Conservation (phyloP, 2,329 filamentous ascomycete genomes). For the Madurella mycetomatis region DNA sequence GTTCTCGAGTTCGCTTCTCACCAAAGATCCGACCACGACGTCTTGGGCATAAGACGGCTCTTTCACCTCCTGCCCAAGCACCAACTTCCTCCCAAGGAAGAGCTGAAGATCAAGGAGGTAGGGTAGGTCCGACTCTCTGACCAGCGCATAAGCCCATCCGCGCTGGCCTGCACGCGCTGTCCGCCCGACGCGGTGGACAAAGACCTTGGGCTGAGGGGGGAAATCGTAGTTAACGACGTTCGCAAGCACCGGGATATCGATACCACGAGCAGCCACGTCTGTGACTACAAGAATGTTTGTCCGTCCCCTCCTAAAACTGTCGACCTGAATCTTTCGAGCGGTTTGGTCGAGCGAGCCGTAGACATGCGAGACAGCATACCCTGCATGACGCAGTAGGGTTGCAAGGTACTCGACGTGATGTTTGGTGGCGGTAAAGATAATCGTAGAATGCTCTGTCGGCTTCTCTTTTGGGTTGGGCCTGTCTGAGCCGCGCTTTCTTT, state of each 20-base stretch:
- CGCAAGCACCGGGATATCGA: conserved; percentile 91
- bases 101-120: conserved; percentile 93
- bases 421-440: conserved; percentile 91
- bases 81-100: conserved; percentile 80
- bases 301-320: conserved; percentile 78
- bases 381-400: conserved; percentile 70
- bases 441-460: conserved; percentile 86
- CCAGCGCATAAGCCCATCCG: conserved; percentile 93
- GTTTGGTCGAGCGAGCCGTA: conserved; percentile 95
- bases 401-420: conserved; percentile 95
- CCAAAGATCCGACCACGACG: conserved; percentile 73
- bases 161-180: conserved; percentile 89
- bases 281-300: conserved; percentile 93
- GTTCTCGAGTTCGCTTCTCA: conserved; percentile 67
- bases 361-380: conserved; percentile 87
- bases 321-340: conserved; percentile 85
- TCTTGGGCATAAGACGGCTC: conserved; percentile 72
- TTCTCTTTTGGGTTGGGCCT: conserved; percentile 57
- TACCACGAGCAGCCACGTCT: conserved; percentile 92
- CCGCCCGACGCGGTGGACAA: conserved; percentile 91
- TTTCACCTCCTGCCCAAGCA: conserved; percentile 64
- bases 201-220: conserved; percentile 92
- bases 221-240: conserved; percentile 99
- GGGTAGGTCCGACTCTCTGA: conserved; percentile 80
- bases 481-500: conserved; percentile 64